These are phyloP conservation scores for Aspergillus floridensis DNA, from an alignment of 2,329 filamentous ascomycete genomes.

Conservation along the genomic window DNA sequence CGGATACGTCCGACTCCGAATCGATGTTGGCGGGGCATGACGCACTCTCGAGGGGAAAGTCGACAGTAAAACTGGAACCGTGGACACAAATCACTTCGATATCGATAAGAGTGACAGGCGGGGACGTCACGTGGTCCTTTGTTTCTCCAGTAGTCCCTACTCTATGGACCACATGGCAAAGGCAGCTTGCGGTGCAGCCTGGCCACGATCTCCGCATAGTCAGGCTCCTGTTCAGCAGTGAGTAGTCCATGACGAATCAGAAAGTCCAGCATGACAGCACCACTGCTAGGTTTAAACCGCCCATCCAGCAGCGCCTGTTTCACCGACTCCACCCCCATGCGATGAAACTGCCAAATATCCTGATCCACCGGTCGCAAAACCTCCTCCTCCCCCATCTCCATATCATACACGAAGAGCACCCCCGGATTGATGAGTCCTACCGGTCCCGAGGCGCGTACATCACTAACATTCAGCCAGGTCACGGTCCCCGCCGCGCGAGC, in stretches of 20 bases:
- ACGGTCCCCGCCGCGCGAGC: constrained; percentile 8
- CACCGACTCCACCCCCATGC: background rate
- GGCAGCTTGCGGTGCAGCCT: constrained; percentile 12
- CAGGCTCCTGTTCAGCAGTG: constrained; percentile 5
- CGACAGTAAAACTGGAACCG: too few species aligned
- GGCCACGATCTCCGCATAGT: constrained; percentile 10
- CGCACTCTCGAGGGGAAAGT: too few species aligned
- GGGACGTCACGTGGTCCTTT: background rate
- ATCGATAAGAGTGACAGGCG: too few species aligned
- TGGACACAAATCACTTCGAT: too few species aligned
- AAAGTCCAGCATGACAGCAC: constrained; percentile 9
- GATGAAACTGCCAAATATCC: constrained; percentile 6
- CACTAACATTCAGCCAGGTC: constrained; percentile 10
- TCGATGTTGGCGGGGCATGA: too few species aligned
- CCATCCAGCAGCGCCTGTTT: constrained; percentile 2
- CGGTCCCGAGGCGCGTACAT: constrained; percentile 7
- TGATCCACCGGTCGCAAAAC: constrained; percentile 6
- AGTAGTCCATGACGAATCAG: constrained; percentile 10
- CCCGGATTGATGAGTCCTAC: constrained; percentile 11
- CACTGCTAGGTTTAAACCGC: constrained; percentile 9
- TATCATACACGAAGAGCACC: constrained; percentile 11
- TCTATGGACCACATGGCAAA: background rate
- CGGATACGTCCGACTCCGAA: too few species aligned
- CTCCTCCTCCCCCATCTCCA: constrained; percentile 4
- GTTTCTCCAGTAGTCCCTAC: too few species aligned